Evolutionary conservation across 1,139 yeast genomes (phyloP).

Genomic region (Blastobotrys apis): DNA sequence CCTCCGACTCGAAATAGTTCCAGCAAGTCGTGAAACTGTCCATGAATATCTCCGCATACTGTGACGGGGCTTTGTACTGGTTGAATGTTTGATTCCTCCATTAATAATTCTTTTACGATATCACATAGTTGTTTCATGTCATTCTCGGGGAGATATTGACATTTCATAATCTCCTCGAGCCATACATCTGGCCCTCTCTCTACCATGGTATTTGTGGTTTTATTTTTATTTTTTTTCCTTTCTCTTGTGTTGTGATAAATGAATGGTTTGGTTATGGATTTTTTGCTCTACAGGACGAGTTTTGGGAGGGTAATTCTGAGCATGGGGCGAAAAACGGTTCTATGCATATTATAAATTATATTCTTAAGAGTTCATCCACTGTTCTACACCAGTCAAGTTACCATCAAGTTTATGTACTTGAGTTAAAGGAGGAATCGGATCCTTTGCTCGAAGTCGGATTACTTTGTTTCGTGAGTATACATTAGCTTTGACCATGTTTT

Average conservation of each 20-base stretch:
- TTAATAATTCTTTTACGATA: constrained; percentile 78
- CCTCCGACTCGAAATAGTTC: constrained; percentile 92
- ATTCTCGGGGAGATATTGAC: constrained; percentile 81
- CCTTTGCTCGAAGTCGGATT: constrained; percentile 25
- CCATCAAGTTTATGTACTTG: constrained; percentile 19
- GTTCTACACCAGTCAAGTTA: constrained; percentile 9
- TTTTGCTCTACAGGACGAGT: no score
- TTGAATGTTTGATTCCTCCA: constrained; percentile 94
- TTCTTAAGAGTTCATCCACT: constrained; percentile 16
- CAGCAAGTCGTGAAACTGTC: constrained; percentile 91
- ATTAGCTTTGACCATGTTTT: constrained; percentile 37
- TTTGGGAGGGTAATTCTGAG: no score
- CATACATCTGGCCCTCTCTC: constrained; percentile 93
- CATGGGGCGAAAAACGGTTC: no score
- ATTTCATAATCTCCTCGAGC: constrained; percentile 89
- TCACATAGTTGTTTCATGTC: constrained; percentile 98
- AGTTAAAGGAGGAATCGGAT: constrained; percentile 28
- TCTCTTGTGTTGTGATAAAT: background rate
- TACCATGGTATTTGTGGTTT: constrained; percentile 42
- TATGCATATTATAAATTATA: no score
- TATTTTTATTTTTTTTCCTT: constrained; percentile 9
- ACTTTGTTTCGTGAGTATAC: constrained; percentile 30
- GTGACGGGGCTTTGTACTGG: constrained; percentile 98
- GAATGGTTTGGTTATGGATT: constrained; percentile 1
- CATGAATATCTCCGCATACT: constrained; percentile 98